Conservation (phyloP, 495 filamentous ascomycete genomes). For the Aspergillus diversus region DNA sequence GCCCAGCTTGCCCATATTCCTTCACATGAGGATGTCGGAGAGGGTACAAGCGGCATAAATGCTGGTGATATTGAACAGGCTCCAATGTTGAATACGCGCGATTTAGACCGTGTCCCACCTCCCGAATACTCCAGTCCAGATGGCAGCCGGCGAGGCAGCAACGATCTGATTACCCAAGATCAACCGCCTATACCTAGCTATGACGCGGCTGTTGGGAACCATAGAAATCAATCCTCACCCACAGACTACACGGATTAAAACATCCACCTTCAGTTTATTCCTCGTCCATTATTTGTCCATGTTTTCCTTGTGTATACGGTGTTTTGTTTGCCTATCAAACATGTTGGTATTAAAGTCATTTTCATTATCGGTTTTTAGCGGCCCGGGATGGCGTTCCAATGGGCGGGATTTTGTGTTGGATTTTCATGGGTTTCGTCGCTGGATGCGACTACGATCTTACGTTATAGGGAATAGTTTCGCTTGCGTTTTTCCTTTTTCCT, state of each 20-base stretch:
- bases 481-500: background rate
- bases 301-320: conserved; percentile 23
- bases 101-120: conserved; percentile 51
- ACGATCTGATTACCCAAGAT: conserved; percentile 43
- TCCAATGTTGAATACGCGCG: conserved; percentile 38
- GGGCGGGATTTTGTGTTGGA: conserved; percentile 23
- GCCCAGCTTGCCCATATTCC: conserved; percentile 74
- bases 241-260: conserved; percentile 14
- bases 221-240: conserved; percentile 14
- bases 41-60: conserved; percentile 66
- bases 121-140: conserved; percentile 77
- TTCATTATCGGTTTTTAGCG: conserved; percentile 33
- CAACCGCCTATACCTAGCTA: conserved; percentile 63
- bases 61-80: conserved; percentile 35
- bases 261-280: background rate
- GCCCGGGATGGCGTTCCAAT: conserved; percentile 34
- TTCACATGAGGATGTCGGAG: conserved; percentile 75
- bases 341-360: conserved; percentile 19
- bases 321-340: conserved; percentile 12
- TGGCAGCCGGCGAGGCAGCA: conserved; percentile 59
- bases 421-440: conserved; percentile 21
- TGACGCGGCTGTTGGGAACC: conserved; percentile 60
- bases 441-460: conserved; percentile 23
- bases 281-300: conserved; percentile 5
- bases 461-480: conserved; percentile 24